phyloP scores from a whole-genome alignment of 2,329 filamentous ascomycete genomes.

The Alternaria panax region DNA sequence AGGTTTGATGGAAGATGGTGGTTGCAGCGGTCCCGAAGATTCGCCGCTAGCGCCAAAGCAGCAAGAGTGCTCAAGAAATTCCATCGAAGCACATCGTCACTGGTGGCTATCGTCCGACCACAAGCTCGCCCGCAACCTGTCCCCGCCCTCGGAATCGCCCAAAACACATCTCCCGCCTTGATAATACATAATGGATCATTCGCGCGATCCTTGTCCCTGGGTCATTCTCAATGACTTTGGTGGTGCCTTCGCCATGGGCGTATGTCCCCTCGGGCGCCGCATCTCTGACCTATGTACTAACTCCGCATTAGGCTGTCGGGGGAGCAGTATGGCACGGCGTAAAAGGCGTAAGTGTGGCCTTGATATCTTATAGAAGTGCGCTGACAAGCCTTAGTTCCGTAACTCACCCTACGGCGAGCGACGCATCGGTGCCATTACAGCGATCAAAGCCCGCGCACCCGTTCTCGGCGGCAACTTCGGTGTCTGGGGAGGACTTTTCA shows the following conservation, averaged over 20 bases:
- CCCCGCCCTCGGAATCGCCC: constrained; percentile 6
- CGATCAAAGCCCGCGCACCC: constrained; percentile 95
- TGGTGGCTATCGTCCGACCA: constrained; percentile 23
- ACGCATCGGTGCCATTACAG: constrained; percentile 91
- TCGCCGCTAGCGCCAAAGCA: constrained; percentile 23
- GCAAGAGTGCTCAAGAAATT: constrained; percentile 33
- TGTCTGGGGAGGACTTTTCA: constrained; percentile 96
- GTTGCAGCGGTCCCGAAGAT: constrained; percentile 22
- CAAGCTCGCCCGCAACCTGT: constrained; percentile 25
- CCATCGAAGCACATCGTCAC: constrained; percentile 41
- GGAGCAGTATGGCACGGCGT: constrained; percentile 88
- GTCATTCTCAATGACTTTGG: constrained; percentile 97
- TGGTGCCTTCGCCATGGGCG: constrained; percentile 95
- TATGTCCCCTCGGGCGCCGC: constrained; percentile 59
- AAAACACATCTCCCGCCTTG: not conserved
- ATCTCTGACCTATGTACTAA: constrained; percentile 7
- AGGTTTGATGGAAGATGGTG: constrained; percentile 8
- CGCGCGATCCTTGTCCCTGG: constrained; percentile 95
- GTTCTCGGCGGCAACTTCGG: constrained; percentile 98
- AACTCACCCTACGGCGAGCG: constrained; percentile 79
- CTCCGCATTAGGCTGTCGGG: constrained; percentile 50
- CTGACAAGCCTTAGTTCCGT: constrained; percentile 40
- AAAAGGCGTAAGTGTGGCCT: constrained; percentile 74
- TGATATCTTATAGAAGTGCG: not conserved
- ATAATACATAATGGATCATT: constrained; percentile 78